phyloP scores from a whole-genome alignment of 2,329 filamentous ascomycete genomes.

The Fusarium newnesense region DNA sequence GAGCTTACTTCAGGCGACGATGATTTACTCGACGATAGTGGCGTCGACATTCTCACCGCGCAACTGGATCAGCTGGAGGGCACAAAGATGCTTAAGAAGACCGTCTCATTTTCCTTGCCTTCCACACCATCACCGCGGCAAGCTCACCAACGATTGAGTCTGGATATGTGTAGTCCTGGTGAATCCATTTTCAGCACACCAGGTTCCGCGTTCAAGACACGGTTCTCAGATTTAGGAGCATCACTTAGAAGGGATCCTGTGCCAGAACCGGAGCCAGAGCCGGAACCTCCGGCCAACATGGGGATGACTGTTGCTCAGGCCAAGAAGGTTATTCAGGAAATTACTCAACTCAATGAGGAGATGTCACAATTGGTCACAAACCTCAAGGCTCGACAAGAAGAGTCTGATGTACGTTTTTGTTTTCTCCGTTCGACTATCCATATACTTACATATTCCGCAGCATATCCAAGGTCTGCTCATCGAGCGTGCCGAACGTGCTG shows the following conservation, averaged over 20 bases:
- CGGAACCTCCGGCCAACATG: conserved; percentile 43
- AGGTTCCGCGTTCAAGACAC: conserved; percentile 51
- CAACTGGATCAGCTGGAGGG: conserved; percentile 50
- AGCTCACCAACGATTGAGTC: conserved; percentile 34
- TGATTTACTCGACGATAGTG: conserved; percentile 50
- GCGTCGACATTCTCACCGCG: conserved; percentile 51
- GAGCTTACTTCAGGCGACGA: conserved; percentile 49
- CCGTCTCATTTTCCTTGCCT: conserved; percentile 37
- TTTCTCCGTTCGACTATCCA: conserved; percentile 4
- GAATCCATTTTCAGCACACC: conserved; percentile 50
- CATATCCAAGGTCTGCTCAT: conserved; percentile 72
- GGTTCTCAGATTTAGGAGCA: conserved; percentile 53
- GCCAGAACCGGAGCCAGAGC: conserved; percentile 42
- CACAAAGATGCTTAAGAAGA: conserved; percentile 36
- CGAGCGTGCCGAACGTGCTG: conserved; percentile 66
- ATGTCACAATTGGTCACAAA: conserved; percentile 61
- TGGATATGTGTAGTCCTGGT: conserved; percentile 43
- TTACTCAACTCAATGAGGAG: conserved; percentile 58
- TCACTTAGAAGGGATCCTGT: conserved; percentile 47
- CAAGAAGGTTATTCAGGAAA: conserved; percentile 51
- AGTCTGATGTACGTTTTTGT: conserved; percentile 62
- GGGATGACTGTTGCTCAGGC: conserved; percentile 51
- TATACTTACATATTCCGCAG: conserved; percentile 49
- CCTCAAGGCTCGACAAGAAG: conserved; percentile 66
- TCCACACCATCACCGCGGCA: conserved; percentile 32